A percentile compares a stretch with the other conserved stretches of the same genome.
Conservation (phyloP, 495 filamentous ascomycete genomes). For the Xylaria intraflava region DNA sequence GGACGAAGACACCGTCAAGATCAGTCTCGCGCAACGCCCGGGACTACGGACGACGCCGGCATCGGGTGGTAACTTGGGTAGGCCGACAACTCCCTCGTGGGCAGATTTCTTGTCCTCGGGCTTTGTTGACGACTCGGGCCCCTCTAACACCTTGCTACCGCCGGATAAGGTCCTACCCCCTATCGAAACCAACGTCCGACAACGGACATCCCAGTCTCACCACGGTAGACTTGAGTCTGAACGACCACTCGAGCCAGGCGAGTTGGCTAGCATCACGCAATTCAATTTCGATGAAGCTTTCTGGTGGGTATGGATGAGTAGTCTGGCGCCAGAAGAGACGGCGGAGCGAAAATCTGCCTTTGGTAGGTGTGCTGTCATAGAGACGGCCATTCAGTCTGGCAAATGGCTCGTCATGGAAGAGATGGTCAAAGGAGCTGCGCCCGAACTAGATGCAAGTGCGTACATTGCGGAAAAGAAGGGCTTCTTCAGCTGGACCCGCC, state of each 20-base stretch:
- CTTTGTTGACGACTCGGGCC: conserved; percentile 66
- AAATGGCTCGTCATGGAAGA: conserved; percentile 95
- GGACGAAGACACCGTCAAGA: conserved; percentile 48
- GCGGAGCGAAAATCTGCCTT: conserved; percentile 81
- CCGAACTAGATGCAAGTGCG: conserved; percentile 73
- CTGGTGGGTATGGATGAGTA: conserved; percentile 99
- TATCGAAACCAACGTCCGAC: conserved; percentile 61
- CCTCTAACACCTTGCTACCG: conserved; percentile 63
- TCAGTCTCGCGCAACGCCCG: conserved; percentile 24
- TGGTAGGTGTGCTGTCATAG: conserved; percentile 85
- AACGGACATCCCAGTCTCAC: conserved; percentile 85
- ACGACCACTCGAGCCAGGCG: conserved; percentile 72
- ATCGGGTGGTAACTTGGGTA: conserved; percentile 53
- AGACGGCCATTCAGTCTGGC: conserved; percentile 73
- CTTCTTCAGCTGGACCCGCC: conserved; percentile 77
- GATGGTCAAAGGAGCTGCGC: conserved; percentile 88
- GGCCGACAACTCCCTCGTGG: conserved; percentile 95
- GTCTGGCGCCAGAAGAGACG: conserved; percentile 85
- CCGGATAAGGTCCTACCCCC: conserved; percentile 89
- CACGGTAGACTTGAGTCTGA: conserved; percentile 58
- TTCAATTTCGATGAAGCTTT: conserved; percentile 92
- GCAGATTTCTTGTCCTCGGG: conserved; percentile 93
- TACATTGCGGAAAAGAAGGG: conserved; percentile 93
- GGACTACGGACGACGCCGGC: conserved; percentile 55
- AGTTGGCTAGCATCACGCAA: conserved; percentile 81